phyloP scores from a whole-genome alignment of 1,284 basidiomycete species.

The Trametes polyzona region DNA sequence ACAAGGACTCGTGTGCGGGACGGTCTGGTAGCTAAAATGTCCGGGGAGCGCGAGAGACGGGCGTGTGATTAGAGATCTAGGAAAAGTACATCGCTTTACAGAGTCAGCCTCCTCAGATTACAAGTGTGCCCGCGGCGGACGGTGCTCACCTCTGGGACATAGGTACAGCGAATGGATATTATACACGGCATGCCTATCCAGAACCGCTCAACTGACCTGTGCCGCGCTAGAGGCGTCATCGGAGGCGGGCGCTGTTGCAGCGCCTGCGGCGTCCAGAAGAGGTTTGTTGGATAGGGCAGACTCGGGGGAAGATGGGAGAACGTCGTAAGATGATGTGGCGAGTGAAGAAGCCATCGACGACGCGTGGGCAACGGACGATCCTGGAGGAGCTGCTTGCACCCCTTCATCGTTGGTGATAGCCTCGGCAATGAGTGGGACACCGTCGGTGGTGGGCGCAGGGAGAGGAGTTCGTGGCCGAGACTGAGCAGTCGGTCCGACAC shows the following conservation, averaged over 20 bases:
- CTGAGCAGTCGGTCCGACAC: neutral
- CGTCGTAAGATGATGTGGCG: constrained; percentile 38
- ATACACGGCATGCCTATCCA: constrained; percentile 10
- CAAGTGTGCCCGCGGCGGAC: too few relatives aligned
- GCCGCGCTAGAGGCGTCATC: constrained; percentile 13
- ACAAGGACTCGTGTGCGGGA: neutral
- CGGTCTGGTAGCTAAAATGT: neutral
- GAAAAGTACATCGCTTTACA: constrained; percentile 4
- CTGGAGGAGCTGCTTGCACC: neutral
- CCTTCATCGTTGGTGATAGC: neutral
- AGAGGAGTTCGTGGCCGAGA: constrained; percentile 8
- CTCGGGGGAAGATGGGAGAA: constrained; percentile 42
- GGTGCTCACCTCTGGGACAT: constrained; percentile 4
- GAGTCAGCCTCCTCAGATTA: neutral
- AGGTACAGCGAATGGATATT: constrained; percentile 15
- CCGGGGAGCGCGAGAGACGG: neutral
- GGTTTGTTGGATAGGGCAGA: constrained; percentile 41
- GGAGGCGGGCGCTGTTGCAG: constrained; percentile 7
- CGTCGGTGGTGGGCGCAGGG: neutral
- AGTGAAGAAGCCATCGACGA: constrained; percentile 36
- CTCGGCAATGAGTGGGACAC: neutral
- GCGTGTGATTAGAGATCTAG: constrained; percentile 7
- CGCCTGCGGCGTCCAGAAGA: constrained; percentile 29
- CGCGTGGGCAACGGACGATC: constrained; percentile 14
- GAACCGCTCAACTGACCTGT: constrained; percentile 2